Conservation (phyloP, 257 asterid species). For the Solanum rostratum region DNA sequence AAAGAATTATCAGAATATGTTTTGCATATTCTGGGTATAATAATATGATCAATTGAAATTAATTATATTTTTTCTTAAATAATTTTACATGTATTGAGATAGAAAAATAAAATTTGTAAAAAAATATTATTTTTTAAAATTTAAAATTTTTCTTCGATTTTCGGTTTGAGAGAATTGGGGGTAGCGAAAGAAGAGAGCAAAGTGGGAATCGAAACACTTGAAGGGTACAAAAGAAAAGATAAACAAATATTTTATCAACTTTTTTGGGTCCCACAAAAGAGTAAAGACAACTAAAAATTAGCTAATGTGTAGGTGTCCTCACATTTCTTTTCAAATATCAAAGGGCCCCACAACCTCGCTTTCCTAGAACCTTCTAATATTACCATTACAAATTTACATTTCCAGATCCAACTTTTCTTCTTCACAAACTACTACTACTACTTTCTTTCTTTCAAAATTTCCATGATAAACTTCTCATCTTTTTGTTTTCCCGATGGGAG, state of each 20-base stretch:
- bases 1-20: too few species aligned
- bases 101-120: too few species aligned
- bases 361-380: neutral
- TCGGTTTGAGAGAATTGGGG: too few species aligned
- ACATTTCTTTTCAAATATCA: neutral
- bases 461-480: neutral
- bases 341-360: neutral
- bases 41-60: too few species aligned
- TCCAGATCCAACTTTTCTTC: neutral
- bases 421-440: too few species aligned
- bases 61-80: too few species aligned
- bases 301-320: slow-evolving; percentile 7
- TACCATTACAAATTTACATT: neutral
- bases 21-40: too few species aligned
- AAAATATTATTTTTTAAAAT: too few species aligned
- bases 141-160: too few species aligned
- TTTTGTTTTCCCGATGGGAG: neutral
- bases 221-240: neutral
- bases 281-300: slow-evolving; percentile 2
- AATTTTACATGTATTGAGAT: too few species aligned
- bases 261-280: slow-evolving; percentile 2
- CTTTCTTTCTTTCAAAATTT: neutral
- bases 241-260: neutral
- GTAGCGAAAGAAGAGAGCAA: neutral
- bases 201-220: neutral